Base-by-base conservation (phyloP, 306 rosid species). In the Vigna angularis region DNA sequence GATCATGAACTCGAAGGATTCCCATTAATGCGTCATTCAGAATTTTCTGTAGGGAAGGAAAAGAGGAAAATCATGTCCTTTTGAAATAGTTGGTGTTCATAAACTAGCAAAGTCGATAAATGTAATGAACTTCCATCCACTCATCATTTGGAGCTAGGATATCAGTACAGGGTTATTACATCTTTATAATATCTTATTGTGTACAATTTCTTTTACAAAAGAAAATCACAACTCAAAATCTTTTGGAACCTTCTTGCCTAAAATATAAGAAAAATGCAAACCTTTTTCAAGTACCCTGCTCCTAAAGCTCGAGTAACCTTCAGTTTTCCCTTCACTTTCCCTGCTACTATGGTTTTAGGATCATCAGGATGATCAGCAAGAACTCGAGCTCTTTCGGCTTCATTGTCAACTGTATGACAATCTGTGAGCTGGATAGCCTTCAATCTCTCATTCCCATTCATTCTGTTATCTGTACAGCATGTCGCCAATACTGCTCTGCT, bases 281-380 rank as follows among this genome's bases (percentile, higher is more conserved):
- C 99, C 99, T 91, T 91, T 86, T 96, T 96, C 86, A 96, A 83
- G 91, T 96, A 96, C 73, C 99, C 99, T 79, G 87, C 99, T 79
- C 99, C 99, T 74, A 96, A 87, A 26, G 98, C 99, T 47, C 99
- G 94, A 32, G 99, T 91, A 85, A 93, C 97, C 84, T 91, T 96
- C 86, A 96, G 72, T 83, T 89, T 96, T 73, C 99, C 99, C 84
- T 96, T 96, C 55, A 96, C 94, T 86, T 85, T 96, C 64, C 98
- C 99, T 68, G 85, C 86, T 51, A 79, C 57, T 18, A 95, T 50
- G 78, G 88, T 48, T 80, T 72, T 85, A 18, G 97, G 99, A 77
- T 95, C 99, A 55, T 95, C 93, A 3, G 99, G 98, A 79, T 95
- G 98, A 49, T 77, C 89, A 48, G 77, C 65, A 72, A 87, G 81